Conservation (phyloP, 495 filamentous ascomycete species). For the Hypoxylon lienhwacheense region DNA sequence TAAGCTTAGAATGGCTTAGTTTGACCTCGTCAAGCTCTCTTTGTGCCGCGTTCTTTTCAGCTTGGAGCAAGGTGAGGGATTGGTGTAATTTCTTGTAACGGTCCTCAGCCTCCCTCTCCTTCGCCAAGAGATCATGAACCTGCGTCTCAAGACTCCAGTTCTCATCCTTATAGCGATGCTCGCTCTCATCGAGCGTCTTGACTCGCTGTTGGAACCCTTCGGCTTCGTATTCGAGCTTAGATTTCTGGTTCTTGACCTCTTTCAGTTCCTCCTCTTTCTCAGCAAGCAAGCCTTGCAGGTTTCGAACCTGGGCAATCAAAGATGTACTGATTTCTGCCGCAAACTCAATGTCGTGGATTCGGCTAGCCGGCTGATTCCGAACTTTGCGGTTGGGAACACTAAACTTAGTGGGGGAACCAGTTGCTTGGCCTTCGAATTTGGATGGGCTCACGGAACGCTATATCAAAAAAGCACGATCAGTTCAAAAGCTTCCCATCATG, state of each 20-base stretch:
- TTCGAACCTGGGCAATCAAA: conserved; percentile 83
- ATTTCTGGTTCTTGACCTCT: conserved; percentile 69
- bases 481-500: neutral
- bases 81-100: conserved; percentile 79
- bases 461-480: conserved; percentile 30
- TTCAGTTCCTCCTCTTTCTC: conserved; percentile 88
- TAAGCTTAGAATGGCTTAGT: conserved; percentile 70
- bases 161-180: conserved; percentile 93
- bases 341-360: conserved; percentile 92
- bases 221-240: conserved; percentile 76
- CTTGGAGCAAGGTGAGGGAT: conserved; percentile 62
- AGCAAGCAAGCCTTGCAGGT: conserved; percentile 76
- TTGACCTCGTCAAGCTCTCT: conserved; percentile 88
- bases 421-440: conserved; percentile 82
- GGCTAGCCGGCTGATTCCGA: conserved; percentile 83
- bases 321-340: conserved; percentile 93
- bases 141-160: conserved; percentile 95
- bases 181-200: conserved; percentile 82
- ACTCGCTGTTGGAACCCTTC: conserved; percentile 78
- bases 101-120: conserved; percentile 69
- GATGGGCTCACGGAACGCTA: conserved; percentile 73
- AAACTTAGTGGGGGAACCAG: conserved; percentile 85
- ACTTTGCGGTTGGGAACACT: conserved; percentile 80
- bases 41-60: conserved; percentile 76
- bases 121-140: conserved; percentile 75